phyloP scores from a whole-genome alignment of 345 rosid species.

The Brassica cretica region DNA sequence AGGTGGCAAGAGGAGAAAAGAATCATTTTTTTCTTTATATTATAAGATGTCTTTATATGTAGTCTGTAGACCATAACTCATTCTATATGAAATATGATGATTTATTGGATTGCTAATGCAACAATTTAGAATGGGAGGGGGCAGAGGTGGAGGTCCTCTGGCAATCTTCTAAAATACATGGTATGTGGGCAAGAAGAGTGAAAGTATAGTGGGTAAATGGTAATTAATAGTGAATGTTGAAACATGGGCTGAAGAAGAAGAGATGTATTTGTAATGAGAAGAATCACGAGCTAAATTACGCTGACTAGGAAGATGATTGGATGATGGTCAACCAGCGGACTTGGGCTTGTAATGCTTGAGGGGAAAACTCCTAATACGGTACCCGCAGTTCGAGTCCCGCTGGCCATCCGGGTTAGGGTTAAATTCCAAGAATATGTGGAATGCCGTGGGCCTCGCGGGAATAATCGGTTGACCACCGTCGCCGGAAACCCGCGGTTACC shows the following conservation, averaged over 20 bases:
- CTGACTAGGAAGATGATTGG: slow-evolving; percentile 44
- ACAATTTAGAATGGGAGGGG: neutral
- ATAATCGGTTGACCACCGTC: no score
- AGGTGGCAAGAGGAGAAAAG: no score
- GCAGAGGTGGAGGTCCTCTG: neutral
- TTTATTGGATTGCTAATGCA: neutral
- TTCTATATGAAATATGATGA: neutral
- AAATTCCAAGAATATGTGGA: no score
- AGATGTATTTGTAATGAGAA: slow-evolving; percentile 35
- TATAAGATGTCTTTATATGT: neutral
- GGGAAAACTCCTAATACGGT: no score
- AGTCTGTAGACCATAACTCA: neutral
- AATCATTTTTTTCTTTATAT: no score
- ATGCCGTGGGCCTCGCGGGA: no score
- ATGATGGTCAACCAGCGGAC: no score
- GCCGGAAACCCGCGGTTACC: no score
- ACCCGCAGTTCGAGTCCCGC: no score
- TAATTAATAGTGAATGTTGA: neutral
- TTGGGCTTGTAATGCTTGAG: no score
- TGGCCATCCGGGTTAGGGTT: no score
- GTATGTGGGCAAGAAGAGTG: neutral
- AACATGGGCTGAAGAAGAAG: slow-evolving; percentile 45
- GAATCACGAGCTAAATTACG: slow-evolving; percentile 42
- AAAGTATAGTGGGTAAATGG: neutral
- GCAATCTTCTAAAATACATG: neutral